Evolutionary conservation across 2,329 filamentous ascomycete species (phyloP).

Genomic region (Colletotrichum sp.): DNA sequence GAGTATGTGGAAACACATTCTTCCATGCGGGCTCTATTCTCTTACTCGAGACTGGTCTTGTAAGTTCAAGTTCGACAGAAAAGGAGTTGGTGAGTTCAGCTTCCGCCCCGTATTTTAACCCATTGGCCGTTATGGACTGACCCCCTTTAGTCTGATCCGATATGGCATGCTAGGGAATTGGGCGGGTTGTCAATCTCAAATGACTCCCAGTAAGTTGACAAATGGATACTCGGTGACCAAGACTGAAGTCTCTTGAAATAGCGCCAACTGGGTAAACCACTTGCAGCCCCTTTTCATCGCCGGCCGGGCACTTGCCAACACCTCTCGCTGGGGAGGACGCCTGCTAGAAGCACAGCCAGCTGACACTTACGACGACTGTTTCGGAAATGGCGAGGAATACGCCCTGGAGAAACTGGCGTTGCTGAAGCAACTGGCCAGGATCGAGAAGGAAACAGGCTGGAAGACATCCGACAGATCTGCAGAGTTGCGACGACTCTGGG

Average conservation of each 20-base stretch:
- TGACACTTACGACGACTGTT: not conserved
- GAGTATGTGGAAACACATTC: constrained; percentile 21
- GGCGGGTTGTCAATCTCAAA: constrained; percentile 13
- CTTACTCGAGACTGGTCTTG: constrained; percentile 3
- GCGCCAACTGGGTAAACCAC: constrained; percentile 22
- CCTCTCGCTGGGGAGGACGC: not conserved
- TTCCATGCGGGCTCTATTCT: constrained; percentile 17
- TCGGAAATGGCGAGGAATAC: not conserved
- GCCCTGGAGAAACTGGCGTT: constrained; percentile 4
- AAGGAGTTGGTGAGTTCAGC: not conserved
- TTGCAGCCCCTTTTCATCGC: constrained; percentile 20
- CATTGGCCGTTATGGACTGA: not conserved
- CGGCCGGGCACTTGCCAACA: not conserved
- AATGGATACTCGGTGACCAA: not conserved
- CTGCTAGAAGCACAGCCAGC: no score
- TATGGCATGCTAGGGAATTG: constrained; percentile 17
- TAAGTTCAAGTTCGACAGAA: not conserved
- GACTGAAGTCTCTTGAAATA: not conserved
- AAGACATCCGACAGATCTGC: constrained; percentile 7
- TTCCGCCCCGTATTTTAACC: not conserved
- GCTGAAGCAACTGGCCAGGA: constrained; percentile 11
- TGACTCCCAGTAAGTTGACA: constrained; percentile 9
- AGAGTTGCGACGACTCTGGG: not conserved
- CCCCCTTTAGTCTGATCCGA: not conserved
- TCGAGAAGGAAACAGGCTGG: constrained; percentile 16